Conservation (phyloP, 2,329 filamentous ascomycete genomes). For the Diaporthe helianthi region DNA sequence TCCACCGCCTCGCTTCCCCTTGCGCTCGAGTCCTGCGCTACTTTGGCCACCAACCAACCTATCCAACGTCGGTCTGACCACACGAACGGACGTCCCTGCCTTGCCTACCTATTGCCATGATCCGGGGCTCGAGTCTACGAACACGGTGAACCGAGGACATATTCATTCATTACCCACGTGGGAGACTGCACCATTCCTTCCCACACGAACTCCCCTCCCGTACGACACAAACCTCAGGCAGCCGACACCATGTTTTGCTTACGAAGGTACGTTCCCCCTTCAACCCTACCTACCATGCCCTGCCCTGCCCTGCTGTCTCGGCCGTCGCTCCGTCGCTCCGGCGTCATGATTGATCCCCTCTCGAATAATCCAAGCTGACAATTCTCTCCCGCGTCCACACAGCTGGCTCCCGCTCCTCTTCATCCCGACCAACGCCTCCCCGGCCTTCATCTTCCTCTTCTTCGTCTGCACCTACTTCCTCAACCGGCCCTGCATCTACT, state of each 20-base stretch:
- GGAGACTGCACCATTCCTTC: background rate
- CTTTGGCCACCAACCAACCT: too few species aligned
- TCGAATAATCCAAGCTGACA: conserved; percentile 27
- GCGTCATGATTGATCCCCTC: background rate
- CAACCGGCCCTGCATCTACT: conserved; percentile 97
- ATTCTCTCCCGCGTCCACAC: conserved; percentile 19
- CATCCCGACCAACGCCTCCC: conserved; percentile 85
- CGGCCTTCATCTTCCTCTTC: conserved; percentile 85
- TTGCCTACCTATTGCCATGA: conserved; percentile 21
- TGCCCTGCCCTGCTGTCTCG: background rate
- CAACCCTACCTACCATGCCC: too few species aligned
- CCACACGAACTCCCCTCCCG: background rate
- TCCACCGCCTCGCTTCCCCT: background rate
- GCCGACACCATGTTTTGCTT: conserved; percentile 67
- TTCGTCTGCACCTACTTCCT: conserved; percentile 95
- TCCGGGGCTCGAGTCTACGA: background rate
- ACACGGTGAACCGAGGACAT: conserved; percentile 32
- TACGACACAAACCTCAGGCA: conserved; percentile 4
- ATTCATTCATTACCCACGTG: background rate
- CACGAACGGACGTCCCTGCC: background rate
- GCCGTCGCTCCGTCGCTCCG: background rate
- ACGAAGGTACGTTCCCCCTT: conserved; percentile 61
- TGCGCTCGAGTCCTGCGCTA: conserved; percentile 8
- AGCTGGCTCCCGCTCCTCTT: conserved; percentile 90
- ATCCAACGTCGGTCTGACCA: background rate